Conservation (phyloP, 2,329 filamentous ascomycete genomes). For the Fusarium tanahbumbuense region DNA sequence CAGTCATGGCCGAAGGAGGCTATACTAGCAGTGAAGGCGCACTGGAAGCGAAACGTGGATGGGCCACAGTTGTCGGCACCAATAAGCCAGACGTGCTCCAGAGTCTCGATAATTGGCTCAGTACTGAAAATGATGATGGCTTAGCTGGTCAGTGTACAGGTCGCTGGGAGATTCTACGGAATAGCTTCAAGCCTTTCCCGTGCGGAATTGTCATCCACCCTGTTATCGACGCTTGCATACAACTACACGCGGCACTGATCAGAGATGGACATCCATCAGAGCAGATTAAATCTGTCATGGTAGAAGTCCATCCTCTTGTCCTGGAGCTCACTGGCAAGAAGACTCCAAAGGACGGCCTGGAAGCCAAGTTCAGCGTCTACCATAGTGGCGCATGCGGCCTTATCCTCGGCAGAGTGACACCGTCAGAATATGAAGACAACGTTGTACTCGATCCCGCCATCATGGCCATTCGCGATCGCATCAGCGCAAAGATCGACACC, state of each 20-base stretch:
- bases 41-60: slow-evolving; percentile 5
- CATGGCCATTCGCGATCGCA: not conserved
- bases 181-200: slow-evolving; percentile 5
- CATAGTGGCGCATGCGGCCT: slow-evolving; percentile 5
- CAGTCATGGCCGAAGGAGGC: slow-evolving; percentile 2
- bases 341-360: not conserved
- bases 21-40: not conserved
- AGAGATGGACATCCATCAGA: not conserved
- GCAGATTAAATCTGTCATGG: not conserved
- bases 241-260: not conserved
- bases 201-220: not conserved
- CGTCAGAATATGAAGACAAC: not conserved
- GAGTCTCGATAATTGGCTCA: not conserved
- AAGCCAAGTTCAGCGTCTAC: slow-evolving; percentile 17
- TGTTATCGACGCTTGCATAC: not conserved
- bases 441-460: not conserved
- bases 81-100: not conserved
- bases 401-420: not conserved
- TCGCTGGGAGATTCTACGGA: slow-evolving; percentile 1
- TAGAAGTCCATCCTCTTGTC: not conserved
- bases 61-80: not conserved
- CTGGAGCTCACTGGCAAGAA: slow-evolving; percentile 7
- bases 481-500: not conserved
- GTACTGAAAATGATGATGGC: not conserved
- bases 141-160: not conserved